Evolutionary conservation across 176 grass and related monocot genomes (phyloP).

Genomic region (Neostapfia colusana): DNA sequence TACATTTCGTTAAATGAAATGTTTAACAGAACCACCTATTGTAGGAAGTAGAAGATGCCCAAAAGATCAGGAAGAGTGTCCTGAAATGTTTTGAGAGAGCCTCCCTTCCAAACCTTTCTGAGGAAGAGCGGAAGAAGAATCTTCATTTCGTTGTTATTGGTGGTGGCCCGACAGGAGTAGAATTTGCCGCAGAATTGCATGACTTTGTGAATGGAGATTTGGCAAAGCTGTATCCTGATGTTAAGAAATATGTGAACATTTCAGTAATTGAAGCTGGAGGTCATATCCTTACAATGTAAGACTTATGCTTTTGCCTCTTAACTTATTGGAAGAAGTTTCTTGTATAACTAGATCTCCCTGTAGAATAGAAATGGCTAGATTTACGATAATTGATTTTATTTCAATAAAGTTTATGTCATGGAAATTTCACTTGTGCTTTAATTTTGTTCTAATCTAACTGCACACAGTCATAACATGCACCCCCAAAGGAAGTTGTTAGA

Average conservation of each 20-base stretch:
- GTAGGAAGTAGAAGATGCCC: constrained; percentile 98
- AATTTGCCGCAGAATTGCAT: constrained; percentile 98
- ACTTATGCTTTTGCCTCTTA: not conserved
- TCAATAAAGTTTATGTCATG: no score
- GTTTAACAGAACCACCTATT: not conserved
- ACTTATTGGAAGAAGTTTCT: not conserved
- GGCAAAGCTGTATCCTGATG: constrained; percentile 76
- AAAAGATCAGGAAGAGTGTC: constrained; percentile 87
- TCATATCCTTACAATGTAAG: constrained; percentile 96
- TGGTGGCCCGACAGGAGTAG: constrained; percentile 93
- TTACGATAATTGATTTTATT: not conserved
- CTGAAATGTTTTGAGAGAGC: constrained; percentile 87
- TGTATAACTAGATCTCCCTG: not conserved
- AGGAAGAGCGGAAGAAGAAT: constrained; percentile 79
- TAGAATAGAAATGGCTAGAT: not conserved
- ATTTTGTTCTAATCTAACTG: constrained; percentile 1
- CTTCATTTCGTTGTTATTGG: constrained; percentile 97
- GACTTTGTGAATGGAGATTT: constrained; percentile 92
- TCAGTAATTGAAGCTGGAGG: constrained; percentile 86
- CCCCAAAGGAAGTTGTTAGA: no score
- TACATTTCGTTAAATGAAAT: constrained; percentile 4
- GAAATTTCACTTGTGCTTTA: not conserved
- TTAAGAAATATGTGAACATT: constrained; percentile 75
- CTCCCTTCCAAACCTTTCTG: constrained; percentile 69
- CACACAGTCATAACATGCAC: no score